Conservation (phyloP, 2,329 filamentous ascomycete genomes). For the Cryphonectria carpinicola region DNA sequence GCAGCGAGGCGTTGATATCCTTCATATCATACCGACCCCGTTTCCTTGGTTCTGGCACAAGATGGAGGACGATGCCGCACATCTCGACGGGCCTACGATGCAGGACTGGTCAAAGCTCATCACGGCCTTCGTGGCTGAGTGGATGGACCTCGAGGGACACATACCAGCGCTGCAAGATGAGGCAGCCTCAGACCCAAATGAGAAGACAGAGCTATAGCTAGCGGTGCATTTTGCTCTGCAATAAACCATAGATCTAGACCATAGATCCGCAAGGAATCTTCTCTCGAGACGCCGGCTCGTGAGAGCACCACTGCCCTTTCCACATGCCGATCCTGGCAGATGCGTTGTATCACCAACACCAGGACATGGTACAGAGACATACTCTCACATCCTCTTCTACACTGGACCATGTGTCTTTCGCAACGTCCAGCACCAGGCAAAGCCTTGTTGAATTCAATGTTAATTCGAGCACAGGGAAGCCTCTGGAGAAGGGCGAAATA, state of each 20-base stretch:
- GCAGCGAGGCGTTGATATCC: conserved; percentile 70
- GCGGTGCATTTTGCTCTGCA: neutral
- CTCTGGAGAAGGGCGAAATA: too few relatives aligned
- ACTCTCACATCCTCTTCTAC: neutral
- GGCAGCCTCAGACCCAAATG: conserved; percentile 13
- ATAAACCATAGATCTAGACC: neutral
- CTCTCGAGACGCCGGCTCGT: neutral
- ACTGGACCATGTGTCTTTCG: neutral
- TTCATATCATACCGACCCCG: conserved; percentile 75
- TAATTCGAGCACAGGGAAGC: too few relatives aligned
- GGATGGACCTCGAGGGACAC: conserved; percentile 61
- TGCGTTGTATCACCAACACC: neutral
- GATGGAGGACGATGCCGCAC: conserved; percentile 70
- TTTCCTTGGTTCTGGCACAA: conserved; percentile 77
- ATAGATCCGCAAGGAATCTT: neutral
- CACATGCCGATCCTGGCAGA: neutral
- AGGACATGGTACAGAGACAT: neutral
- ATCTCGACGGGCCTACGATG: conserved; percentile 72
- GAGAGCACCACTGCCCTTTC: neutral
- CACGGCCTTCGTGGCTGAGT: conserved; percentile 75
- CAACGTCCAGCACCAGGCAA: neutral
- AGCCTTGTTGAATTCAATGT: neutral
- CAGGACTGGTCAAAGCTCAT: conserved; percentile 78
- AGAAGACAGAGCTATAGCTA: conserved; percentile 24
- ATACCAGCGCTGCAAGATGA: conserved; percentile 15